Percentiles rank a stretch among this genome's conserved stretches.
phyloP scores from a whole-genome alignment of 345 rosid species.

The Orychophragmus violaceus region DNA sequence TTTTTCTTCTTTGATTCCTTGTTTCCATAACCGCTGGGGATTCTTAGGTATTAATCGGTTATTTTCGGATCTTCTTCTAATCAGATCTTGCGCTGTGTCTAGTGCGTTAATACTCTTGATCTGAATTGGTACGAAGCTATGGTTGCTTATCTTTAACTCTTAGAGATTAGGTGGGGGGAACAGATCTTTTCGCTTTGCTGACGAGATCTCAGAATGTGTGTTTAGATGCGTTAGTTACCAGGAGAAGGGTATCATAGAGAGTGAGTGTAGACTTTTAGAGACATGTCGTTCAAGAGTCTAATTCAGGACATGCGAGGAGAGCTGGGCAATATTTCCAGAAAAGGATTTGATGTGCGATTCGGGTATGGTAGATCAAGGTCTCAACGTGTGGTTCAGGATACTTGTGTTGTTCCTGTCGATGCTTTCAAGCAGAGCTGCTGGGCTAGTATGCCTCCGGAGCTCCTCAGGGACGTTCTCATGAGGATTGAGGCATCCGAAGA shows the following conservation, averaged over 20 bases:
- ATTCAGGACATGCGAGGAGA: slow-evolving; percentile 80
- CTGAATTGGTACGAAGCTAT: no score
- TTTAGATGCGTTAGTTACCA: no score
- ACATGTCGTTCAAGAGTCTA: slow-evolving; percentile 66
- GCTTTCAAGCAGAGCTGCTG: slow-evolving; percentile 86
- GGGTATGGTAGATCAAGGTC: slow-evolving; percentile 76
- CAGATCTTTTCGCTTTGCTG: no score
- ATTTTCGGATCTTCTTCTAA: background rate
- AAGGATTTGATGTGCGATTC: no score
- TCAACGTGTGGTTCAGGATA: slow-evolving; percentile 76
- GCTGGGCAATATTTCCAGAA: slow-evolving; percentile 72
- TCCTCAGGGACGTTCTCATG: slow-evolving; percentile 70
- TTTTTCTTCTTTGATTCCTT: no score
- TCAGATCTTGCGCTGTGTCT: background rate
- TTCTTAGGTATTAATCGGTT: background rate
- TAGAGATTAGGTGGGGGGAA: no score
- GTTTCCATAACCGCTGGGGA: no score
- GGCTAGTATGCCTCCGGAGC: slow-evolving; percentile 96
- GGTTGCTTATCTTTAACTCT: no score
- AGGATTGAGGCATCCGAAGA: slow-evolving; percentile 72
- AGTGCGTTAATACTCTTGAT: background rate
- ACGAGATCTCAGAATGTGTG: no score
- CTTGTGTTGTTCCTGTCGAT: slow-evolving; percentile 50
- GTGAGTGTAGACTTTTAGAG: no score
- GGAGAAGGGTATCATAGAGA: no score